Evolutionary conservation across 1,139 yeast genomes (phyloP).

Genomic region (Saccharomyces uvarum): DNA sequence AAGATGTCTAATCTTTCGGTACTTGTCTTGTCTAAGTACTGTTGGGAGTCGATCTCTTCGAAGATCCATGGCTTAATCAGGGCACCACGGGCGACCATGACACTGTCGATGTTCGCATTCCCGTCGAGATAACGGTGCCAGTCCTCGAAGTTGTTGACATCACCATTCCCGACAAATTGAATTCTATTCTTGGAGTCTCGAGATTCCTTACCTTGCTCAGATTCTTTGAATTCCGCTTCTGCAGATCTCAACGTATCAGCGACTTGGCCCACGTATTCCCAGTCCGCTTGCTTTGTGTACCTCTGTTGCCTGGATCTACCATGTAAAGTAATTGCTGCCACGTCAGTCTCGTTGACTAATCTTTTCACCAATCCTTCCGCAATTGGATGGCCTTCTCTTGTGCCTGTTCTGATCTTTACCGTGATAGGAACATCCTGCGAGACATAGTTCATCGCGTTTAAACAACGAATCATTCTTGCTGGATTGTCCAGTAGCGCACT

Average conservation of each 20-base stretch:
- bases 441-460: constrained; percentile 82
- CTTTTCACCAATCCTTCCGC: constrained; percentile 70
- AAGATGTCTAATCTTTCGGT: constrained; percentile 76
- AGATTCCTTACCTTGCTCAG: constrained; percentile 46
- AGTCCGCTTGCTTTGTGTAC: constrained; percentile 83
- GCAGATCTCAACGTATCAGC: constrained; percentile 59
- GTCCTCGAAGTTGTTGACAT: constrained; percentile 76
- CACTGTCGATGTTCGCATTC: constrained; percentile 69
- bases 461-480: constrained; percentile 64
- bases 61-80: constrained; percentile 97
- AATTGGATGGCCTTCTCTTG: constrained; percentile 76
- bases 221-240: constrained; percentile 40
- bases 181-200: constrained; percentile 38
- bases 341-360: constrained; percentile 67
- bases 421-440: constrained; percentile 89
- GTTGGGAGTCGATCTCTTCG: constrained; percentile 86
- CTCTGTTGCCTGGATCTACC: constrained; percentile 96
- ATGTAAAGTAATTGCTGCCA: constrained; percentile 87
- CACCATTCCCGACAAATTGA: constrained; percentile 88
- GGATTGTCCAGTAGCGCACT: constrained; percentile 90
- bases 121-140: constrained; percentile 73
- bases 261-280: constrained; percentile 78
- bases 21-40: constrained; percentile 85
- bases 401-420: constrained; percentile 86
- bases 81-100: constrained; percentile 97